Base-by-base conservation (phyloP, 169 alveolate genomes). In the Eimeria praecox region DNA sequence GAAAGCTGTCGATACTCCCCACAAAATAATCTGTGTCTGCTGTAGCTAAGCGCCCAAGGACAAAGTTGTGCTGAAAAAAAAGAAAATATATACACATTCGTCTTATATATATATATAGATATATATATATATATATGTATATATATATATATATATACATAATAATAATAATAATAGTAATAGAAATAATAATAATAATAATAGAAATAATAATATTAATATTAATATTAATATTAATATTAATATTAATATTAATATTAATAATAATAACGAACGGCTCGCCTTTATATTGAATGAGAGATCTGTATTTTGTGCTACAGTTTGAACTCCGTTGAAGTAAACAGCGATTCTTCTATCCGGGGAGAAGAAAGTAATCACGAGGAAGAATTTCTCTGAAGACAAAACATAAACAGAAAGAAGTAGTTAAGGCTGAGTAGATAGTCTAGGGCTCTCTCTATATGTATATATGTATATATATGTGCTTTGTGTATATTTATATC, bases 21-120 rank as follows among this genome's bases (percentile, higher is more conserved):
- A 94, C 87, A 73, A 97, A 97, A 90, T 96, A 97, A 87, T 97
- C 98, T 9, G 97, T 46, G 56, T 96, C 98, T 8, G 97, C 78
- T 56, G 96, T 97, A 6, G 97, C 97, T 8, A 97, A 89, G 24
- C 96, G 95, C 10, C 98, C 98, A 59, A 97, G 46, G 40, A 91
- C 87, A 56, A 97, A 62, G 24, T 92, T 96, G 46, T 95, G 96
- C 98, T 97, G 94, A 24, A 30, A 38, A 30, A 35, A 40, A 49
- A 2, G 33, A 33, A 8, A 12, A 30, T 30, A 30, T 66, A 5
- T 8, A 66, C 18, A 66, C 16, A 16, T n/a, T n/a, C n/a, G n/a
- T n/a, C 77, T 27, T 4, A 24, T 5, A 27, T 66, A 30, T 24
- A 24, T 24, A 27, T 9, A 30, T 16, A 66, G 77, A 66, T 9